Conservation (phyloP, 2,329 filamentous ascomycete species). For the Cladosporium sp. region DNA sequence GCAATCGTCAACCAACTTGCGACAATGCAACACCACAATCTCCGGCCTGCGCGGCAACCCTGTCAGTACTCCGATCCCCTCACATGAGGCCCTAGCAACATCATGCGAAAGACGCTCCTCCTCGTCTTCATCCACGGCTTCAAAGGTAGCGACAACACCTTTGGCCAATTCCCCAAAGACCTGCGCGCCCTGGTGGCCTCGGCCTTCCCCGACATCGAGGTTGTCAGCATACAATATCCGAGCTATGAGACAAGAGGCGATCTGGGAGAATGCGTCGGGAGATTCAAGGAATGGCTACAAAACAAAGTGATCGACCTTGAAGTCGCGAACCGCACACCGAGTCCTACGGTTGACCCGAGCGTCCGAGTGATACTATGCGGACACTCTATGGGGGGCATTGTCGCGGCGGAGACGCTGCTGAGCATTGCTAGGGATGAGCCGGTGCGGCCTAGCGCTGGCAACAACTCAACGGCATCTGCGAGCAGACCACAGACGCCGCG, state of each 20-base stretch:
- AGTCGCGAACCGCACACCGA: conserved; percentile 75
- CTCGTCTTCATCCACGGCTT: conserved; percentile 88
- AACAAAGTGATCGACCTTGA: conserved; percentile 94
- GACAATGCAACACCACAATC: conserved; percentile 8
- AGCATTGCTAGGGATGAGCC: conserved; percentile 69
- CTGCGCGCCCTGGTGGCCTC: conserved; percentile 65
- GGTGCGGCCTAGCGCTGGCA: conserved; percentile 24
- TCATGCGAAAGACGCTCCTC: conserved; percentile 70
- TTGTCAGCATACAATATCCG: conserved; percentile 73
- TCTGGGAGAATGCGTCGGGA: conserved; percentile 67
- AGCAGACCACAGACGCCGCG: conserved; percentile 20
- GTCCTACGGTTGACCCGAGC: conserved; percentile 82
- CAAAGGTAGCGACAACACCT: conserved; percentile 81
- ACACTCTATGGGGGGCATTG: conserved; percentile 89
- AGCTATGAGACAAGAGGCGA: conserved; percentile 82
- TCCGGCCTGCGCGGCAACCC: background rate
- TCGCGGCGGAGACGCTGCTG: conserved; percentile 85
- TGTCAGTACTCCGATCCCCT: background rate
- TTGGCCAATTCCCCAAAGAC: conserved; percentile 73
- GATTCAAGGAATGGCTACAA: conserved; percentile 81
- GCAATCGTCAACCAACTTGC: background rate
- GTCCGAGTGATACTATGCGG: conserved; percentile 81
- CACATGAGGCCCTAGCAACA: conserved; percentile 6
- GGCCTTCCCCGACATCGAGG: conserved; percentile 68
- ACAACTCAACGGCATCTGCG: conserved; percentile 11